Evolutionary conservation across 495 filamentous ascomycete genomes (phyloP), one percentile per base, ranked within the genome.

Genomic region (Pseudevernia furfuracea): DNA sequence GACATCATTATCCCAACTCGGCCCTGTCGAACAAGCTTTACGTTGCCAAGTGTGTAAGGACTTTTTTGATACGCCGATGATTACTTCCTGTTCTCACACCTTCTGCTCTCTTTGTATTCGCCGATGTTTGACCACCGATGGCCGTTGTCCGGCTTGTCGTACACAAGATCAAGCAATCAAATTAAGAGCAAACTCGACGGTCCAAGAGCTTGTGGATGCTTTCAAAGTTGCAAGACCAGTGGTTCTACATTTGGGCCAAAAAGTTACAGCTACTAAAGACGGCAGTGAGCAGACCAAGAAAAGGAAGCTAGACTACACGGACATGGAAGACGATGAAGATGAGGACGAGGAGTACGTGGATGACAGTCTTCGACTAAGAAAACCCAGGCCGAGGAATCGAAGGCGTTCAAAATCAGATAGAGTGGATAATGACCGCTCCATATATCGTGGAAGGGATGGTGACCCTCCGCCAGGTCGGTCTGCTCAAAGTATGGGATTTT

Each of bases 21-120:
- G 85, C 58, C 79, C 86, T 9, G 82, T 99, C 61, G 94, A 99
- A 70, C 84, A 90, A 48, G 84, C 90, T 21, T 81, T 99, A 21
- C 89, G 92, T 67, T 99, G 94, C 75, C 89, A 97, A 70, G 88
- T 99, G 63, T 99, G 94, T 82, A 97, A 97, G 75, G 94, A 99
- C 73, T 95, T 97, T 75, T 97, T 89, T 77, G 82, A 84, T 65
- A 92, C 89, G 30, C 94, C 94, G 1, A 92, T 99, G 80, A 86
- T 97, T 61, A 99, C 94, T 1, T 88, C 87, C 0, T 99, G 94
- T 80, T 88, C 84, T 49, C 94, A 99, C 74, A 97, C 94, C 0
- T 99, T 99, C 72, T 99, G 94, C 80, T 96, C 92, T 21, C 74
- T 93, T 37, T 99, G 94, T 74, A 97, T 98, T 66, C 89, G 94